Percentiles rank a stretch among this genome's conserved stretches.
These are phyloP conservation scores for Raffaelea arxii DNA, from an alignment of 2,329 filamentous ascomycete species.

Conservation along the genomic window DNA sequence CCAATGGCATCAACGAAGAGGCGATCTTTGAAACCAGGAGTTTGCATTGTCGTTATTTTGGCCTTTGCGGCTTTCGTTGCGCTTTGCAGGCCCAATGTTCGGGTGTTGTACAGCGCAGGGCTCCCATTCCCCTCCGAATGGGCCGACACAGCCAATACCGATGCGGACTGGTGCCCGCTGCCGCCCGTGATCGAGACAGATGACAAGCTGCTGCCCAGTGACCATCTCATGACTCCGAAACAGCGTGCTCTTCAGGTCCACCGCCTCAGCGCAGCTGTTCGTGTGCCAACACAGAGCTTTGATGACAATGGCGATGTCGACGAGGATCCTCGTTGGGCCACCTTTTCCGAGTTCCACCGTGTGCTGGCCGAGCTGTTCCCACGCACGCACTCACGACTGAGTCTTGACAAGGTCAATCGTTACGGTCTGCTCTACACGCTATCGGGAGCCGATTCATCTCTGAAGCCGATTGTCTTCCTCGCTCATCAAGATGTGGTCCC, in stretches of 20 bases:
- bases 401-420: conserved; percentile 45
- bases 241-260: conserved; percentile 9
- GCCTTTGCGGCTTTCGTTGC: too few relatives aligned
- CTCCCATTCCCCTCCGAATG: too few relatives aligned
- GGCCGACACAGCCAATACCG: background rate
- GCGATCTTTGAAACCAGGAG: too few relatives aligned
- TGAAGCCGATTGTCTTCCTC: conserved; percentile 49
- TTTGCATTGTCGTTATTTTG: too few relatives aligned
- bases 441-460: conserved; percentile 34
- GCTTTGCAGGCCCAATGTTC: too few relatives aligned
- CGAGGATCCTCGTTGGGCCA: conserved; percentile 47
- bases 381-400: conserved; percentile 16
- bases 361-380: conserved; percentile 42
- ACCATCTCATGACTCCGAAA: background rate
- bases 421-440: conserved; percentile 51
- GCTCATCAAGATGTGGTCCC: conserved; percentile 57
- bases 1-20: too few relatives aligned
- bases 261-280: conserved; percentile 19
- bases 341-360: conserved; percentile 42
- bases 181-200: background rate
- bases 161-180: conserved; percentile 10
- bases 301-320: conserved; percentile 39
- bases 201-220: conserved; percentile 1
- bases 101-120: too few relatives aligned
- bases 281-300: conserved; percentile 20